These are phyloP conservation scores for Priceomyces fermenticarens DNA, from an alignment of 805 yeast genomes.

Conservation along the genomic window DNA sequence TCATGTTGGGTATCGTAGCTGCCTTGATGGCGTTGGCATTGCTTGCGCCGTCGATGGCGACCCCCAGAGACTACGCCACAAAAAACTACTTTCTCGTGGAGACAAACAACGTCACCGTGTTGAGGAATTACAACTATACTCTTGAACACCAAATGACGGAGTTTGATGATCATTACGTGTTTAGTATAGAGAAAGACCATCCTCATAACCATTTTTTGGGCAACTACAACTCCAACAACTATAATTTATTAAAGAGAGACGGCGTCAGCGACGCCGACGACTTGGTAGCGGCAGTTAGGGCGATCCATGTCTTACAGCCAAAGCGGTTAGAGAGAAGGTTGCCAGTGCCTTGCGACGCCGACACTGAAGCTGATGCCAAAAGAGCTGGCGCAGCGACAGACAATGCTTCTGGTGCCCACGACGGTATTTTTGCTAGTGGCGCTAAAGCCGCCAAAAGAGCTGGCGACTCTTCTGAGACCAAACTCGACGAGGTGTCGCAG, in stretches of 20 bases:
- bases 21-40: conserved; percentile 2
- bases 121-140: conserved; percentile 32
- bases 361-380: conserved; percentile 1
- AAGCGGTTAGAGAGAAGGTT: conserved; percentile 52
- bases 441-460: conserved; percentile 6
- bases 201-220: conserved; percentile 33
- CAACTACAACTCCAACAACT: conserved; percentile 27
- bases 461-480: conserved; percentile 51
- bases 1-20: conserved; percentile 1
- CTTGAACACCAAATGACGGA: conserved; percentile 69
- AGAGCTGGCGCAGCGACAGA: neutral
- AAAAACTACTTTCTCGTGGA: conserved; percentile 66
- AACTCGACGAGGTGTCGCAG: conserved; percentile 45
- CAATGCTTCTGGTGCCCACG: too few relatives aligned
- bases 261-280: conserved; percentile 22
- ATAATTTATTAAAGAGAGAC: conserved; percentile 25
- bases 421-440: too few relatives aligned
- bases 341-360: conserved; percentile 45
- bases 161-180: conserved; percentile 60
- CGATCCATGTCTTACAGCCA: conserved; percentile 56
- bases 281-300: conserved; percentile 28
- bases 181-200: conserved; percentile 49
- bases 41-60: conserved; percentile 1
- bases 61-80: conserved; percentile 44
- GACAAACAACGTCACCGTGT: conserved; percentile 36